Conservation (phyloP, 306 rosid genomes). For the Pyrus communis region DNA sequence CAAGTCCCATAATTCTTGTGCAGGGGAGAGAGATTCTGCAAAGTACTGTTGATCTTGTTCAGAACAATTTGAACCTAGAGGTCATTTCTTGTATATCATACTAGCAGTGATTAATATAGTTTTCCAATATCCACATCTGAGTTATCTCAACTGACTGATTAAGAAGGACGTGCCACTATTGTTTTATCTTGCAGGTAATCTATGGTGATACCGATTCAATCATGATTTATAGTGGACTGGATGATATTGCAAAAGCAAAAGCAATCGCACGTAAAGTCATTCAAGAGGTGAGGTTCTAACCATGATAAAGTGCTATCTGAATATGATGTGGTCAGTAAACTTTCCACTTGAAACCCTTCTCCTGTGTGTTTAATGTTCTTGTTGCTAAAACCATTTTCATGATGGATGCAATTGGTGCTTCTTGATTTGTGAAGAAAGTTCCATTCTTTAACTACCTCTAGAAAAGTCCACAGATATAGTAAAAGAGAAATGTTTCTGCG, state of each 20-base stretch:
- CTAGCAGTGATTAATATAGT: neutral
- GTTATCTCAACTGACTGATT: slow-evolving; percentile 1
- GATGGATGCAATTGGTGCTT: neutral
- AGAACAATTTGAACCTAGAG: slow-evolving; percentile 89
- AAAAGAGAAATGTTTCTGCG: neutral
- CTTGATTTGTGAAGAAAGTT: neutral
- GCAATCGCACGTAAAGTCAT: slow-evolving; percentile 76
- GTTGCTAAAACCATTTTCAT: neutral
- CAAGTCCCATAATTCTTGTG: slow-evolving; percentile 20
- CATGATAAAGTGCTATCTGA: neutral
- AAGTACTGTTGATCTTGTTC: slow-evolving; percentile 94
- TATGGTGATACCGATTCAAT: slow-evolving; percentile 98
- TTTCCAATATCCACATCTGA: neutral
- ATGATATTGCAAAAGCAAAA: slow-evolving; percentile 73
- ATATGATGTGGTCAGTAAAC: neutral
- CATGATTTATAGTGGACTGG: slow-evolving; percentile 93
- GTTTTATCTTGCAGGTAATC: slow-evolving; percentile 59
- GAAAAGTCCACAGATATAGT: neutral
- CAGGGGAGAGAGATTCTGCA: slow-evolving; percentile 97
- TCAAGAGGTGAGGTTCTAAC: slow-evolving; percentile 63
- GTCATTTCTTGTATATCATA: slow-evolving; percentile 32
- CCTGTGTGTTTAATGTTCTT: neutral
- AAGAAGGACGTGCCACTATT: slow-evolving; percentile 5
- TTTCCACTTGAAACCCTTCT: slow-evolving; percentile 12
- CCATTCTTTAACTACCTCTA: neutral